Evolutionary conservation across 495 filamentous ascomycete species (phyloP).

Genomic region (Xylaria cubensis): DNA sequence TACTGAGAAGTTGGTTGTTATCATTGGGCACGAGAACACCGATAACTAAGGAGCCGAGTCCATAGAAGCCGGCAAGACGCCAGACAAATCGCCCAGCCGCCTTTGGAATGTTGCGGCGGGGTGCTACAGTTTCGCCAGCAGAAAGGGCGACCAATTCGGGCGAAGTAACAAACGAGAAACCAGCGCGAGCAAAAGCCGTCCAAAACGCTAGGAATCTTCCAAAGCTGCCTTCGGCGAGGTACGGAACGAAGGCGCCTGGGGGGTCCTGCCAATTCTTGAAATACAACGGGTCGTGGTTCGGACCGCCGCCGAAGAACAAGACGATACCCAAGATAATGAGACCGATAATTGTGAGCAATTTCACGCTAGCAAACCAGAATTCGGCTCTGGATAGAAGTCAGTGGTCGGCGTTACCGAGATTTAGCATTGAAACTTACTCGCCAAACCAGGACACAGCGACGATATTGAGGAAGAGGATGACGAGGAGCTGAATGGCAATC

Average conservation of each 20-base stretch:
- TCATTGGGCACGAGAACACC: constrained; percentile 67
- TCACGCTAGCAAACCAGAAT: constrained; percentile 70
- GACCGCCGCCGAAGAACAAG: constrained; percentile 70
- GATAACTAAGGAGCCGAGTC: constrained; percentile 73
- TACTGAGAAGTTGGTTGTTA: constrained; percentile 60
- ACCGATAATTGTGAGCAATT: constrained; percentile 72
- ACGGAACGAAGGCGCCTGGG: constrained; percentile 72
- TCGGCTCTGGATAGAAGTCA: constrained; percentile 49
- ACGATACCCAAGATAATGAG: constrained; percentile 77
- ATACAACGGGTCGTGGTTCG: constrained; percentile 61
- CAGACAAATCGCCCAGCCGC: constrained; percentile 74
- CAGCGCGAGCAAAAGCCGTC: constrained; percentile 53
- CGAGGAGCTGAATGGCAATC: constrained; percentile 61
- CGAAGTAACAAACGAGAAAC: constrained; percentile 58
- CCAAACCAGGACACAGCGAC: constrained; percentile 63
- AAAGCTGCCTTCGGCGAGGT: constrained; percentile 55
- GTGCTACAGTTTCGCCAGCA: constrained; percentile 79
- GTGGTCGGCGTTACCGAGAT: background rate
- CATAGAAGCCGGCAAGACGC: constrained; percentile 76
- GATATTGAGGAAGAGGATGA: constrained; percentile 53
- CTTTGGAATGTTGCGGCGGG: constrained; percentile 74
- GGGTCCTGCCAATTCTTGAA: constrained; percentile 72
- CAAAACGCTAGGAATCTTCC: constrained; percentile 59
- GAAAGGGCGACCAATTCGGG: constrained; percentile 65
- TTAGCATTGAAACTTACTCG: constrained; percentile 41